phyloP scores from a whole-genome alignment of 352 stramenopile genomes.

The Pythium aristosporum region DNA sequence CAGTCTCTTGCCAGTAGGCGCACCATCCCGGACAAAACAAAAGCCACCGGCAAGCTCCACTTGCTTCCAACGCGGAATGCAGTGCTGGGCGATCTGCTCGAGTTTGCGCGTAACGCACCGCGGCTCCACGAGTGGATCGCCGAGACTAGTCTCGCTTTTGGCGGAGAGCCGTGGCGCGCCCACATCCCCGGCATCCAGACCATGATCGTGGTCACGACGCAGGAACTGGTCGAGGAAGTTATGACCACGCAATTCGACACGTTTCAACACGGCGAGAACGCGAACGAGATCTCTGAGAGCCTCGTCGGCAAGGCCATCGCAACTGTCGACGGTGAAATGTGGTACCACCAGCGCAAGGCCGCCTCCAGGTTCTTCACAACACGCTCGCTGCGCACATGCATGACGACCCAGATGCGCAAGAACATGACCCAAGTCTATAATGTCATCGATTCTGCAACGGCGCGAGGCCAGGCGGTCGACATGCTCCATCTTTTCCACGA shows the following conservation, averaged over 20 bases:
- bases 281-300: constrained; percentile 19
- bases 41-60: too few species aligned
- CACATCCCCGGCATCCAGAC: constrained; percentile 10
- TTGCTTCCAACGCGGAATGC: too few species aligned
- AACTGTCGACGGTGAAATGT: constrained; percentile 28
- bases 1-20: too few species aligned
- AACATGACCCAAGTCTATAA: constrained; percentile 19
- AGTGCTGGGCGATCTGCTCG: constrained; percentile 46
- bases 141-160: constrained; percentile 12
- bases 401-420: constrained; percentile 18
- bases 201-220: constrained; percentile 26
- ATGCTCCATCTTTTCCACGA: constrained; percentile 39
- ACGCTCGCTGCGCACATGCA: constrained; percentile 23
- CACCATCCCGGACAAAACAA: too few species aligned
- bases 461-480: constrained; percentile 8
- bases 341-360: constrained; percentile 35
- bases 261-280: constrained; percentile 29
- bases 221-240: constrained; percentile 33
- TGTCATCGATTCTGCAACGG: constrained; percentile 15
- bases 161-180: constrained; percentile 26
- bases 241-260: constrained; percentile 33
- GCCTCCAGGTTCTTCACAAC: constrained; percentile 33
- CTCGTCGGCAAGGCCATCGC: constrained; percentile 25
- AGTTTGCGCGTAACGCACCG: constrained; percentile 26
- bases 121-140: constrained; percentile 54